Evolutionary conservation across 1,284 basidiomycete species (phyloP), one percentile per base, ranked within the genome.

Genomic region (Marasmius tenuissimus): DNA sequence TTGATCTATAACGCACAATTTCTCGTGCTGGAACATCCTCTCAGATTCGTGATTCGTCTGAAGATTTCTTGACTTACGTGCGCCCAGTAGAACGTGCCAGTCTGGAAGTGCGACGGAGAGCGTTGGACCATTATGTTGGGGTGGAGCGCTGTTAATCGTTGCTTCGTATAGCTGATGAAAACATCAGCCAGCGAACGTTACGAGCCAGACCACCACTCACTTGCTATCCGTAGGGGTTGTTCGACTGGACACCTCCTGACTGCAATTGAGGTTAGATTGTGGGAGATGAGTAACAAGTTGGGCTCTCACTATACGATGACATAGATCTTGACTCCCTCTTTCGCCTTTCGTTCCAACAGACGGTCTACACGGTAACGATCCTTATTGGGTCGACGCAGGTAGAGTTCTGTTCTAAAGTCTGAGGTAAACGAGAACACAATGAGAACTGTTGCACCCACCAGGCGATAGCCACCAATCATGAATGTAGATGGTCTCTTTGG

Each of bases 61-160:
- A 37, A n/a, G 33, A 6, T 35, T 12, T 12, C 22, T 10, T 34
- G n/a, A 76, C 88, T 69, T 69, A 94, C 94, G 77, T 97, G 96
- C 37, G 95, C 95, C 97, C 97, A 99, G 73, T 97, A 97, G 73
- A 98, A 95, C 0, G 96, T 98, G 3, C 97, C 96, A 0, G 96
- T 98, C 71, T 96, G 93, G 74, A 98, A 96, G 76, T 99, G 97
- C 4, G 94, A 97, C 0, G 97, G 97, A 12, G 96, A 98, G 45
- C 97, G 88, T 74, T 99, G 97, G 2, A 99, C 89, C 85, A 96
- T 91, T 63, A 99, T 93, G 74, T 99, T 98, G 9, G 89, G 89
- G 72, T 98, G 96, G 39, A 99, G 78, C 0, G 82, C 83, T 20
- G 85, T 85, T n/a, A 99, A 76, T n/a, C 85, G 86, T 69, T 93